These are phyloP conservation scores for Cucurbitaria berberidis DNA, from an alignment of 2,329 filamentous ascomycete species.

Conservation along the genomic window DNA sequence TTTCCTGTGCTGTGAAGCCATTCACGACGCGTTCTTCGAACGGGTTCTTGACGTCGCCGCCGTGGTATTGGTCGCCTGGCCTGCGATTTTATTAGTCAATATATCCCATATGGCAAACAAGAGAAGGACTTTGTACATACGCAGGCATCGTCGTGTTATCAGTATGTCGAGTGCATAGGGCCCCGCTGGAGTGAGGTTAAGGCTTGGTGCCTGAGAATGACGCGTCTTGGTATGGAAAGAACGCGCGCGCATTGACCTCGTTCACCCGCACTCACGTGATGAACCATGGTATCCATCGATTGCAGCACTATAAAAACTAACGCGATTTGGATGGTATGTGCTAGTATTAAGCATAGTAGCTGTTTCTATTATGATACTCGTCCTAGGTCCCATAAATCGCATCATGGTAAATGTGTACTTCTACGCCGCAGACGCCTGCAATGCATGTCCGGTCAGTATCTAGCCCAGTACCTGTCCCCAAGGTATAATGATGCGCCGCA, in stretches of 20 bases:
- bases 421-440: constrained; percentile 13
- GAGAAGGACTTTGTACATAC: constrained; percentile 38
- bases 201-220: constrained; percentile 37
- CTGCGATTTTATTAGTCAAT: constrained; percentile 31
- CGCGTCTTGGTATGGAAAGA: constrained; percentile 33
- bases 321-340: background rate
- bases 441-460: constrained; percentile 15
- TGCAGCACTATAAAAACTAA: constrained; percentile 11
- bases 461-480: background rate
- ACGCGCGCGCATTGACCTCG: constrained; percentile 20
- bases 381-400: background rate
- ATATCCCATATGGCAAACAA: background rate
- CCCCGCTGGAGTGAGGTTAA: constrained; percentile 29
- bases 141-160: constrained; percentile 42
- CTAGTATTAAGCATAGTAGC: background rate
- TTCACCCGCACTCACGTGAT: constrained; percentile 23
- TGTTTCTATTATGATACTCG: background rate
- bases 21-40: constrained; percentile 80
- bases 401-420: background rate
- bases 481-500: background rate
- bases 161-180: constrained; percentile 31
- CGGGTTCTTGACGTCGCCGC: constrained; percentile 66
- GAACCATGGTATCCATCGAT: constrained; percentile 3
- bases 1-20: constrained; percentile 87
- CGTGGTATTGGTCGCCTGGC: constrained; percentile 48